Conservation (phyloP, 495 filamentous ascomycete genomes). For the Corynascus novoguineensis region DNA sequence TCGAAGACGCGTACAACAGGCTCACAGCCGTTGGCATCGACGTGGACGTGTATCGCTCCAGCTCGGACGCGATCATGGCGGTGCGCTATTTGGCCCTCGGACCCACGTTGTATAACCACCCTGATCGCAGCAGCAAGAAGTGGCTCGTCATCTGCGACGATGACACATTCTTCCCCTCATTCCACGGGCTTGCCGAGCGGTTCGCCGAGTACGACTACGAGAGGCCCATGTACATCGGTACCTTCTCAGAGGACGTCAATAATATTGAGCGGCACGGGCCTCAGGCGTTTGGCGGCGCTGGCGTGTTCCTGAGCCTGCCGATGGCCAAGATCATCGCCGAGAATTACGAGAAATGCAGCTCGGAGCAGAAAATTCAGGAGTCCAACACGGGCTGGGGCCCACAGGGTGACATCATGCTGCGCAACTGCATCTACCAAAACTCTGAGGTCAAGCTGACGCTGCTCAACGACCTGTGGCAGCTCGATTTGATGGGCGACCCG, state of each 20-base stretch:
- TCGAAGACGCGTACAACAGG: slow-evolving; percentile 35
- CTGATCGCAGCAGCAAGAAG: slow-evolving; percentile 47
- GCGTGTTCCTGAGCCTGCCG: slow-evolving; percentile 63
- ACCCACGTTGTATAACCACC: slow-evolving; percentile 48
- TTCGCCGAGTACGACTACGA: slow-evolving; percentile 48
- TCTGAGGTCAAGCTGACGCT: slow-evolving; percentile 55
- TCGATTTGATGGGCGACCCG: slow-evolving; percentile 60
- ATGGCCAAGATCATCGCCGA: slow-evolving; percentile 55
- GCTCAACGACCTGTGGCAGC: slow-evolving; percentile 59
- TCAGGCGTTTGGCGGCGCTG: slow-evolving; percentile 67
- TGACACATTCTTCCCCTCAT: slow-evolving; percentile 68
- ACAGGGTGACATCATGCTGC: slow-evolving; percentile 60
- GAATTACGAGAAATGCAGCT: slow-evolving; percentile 51
- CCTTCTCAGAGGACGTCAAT: slow-evolving; percentile 63
- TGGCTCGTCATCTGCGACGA: slow-evolving; percentile 70
- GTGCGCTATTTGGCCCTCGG: slow-evolving; percentile 50
- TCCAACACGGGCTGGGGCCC: slow-evolving; percentile 50
- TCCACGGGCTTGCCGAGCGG: slow-evolving; percentile 52
- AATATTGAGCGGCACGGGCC: slow-evolving; percentile 63
- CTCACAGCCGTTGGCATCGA: slow-evolving; percentile 53
- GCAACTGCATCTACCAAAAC: slow-evolving; percentile 62
- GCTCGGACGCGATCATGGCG: slow-evolving; percentile 57
- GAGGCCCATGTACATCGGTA: slow-evolving; percentile 60
- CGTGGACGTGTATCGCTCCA: slow-evolving; percentile 55
- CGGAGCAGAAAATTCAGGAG: slow-evolving; percentile 44